Base-by-base conservation (phyloP, 2,329 filamentous ascomycete species). In the Basipetospora chlamydospora region DNA sequence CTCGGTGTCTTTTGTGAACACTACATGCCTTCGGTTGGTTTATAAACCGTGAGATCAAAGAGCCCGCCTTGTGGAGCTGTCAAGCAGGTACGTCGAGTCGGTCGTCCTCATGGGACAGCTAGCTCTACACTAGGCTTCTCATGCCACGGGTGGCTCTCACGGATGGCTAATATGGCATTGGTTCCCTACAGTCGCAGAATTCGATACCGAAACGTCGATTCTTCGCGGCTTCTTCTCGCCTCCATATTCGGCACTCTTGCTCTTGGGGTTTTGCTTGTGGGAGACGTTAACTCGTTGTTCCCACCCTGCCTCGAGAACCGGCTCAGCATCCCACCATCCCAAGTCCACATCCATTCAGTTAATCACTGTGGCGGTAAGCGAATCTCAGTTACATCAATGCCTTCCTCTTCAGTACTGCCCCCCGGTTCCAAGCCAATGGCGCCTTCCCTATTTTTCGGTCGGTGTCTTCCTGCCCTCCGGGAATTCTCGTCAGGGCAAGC, bases 221-320 rank as follows among this genome's bases (percentile, higher is more conserved):
- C 29, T 31, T 31, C 6, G 29, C 29, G 8, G 29, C 29, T 20
- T n/a, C 29, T 6, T 10, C 12, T 31, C 29, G n/a, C 17, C 29
- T 20, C n/a, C 29, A 18, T n/a, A n/a, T 18, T 31, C 9, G 29
- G 29, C 29, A 10, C 17, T 31, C n/a, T 31, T 11, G 49, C 51
- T 51, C 49, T 53, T 60, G 54, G 60, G 56, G 54, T 56, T 58
- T 59, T 53, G 51, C 55, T 51, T 51, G 64, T 69, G 65, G 70
- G 69, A 74, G 67, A 72, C 70, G 68, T 74, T 74, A 67, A 60
- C 67, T 74, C 70, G 70, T 70, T 66, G 61, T 65, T 73, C 65
- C 69, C 64, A 64, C 62, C n/a, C 53, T 52, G 53, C 55, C 53
- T 60, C 55, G 61, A 61, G 59, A 61, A 63, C 44, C 41, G 46